phyloP scores from a whole-genome alignment of 2,329 filamentous ascomycete genomes.

The Alternaria angustiovoidea region DNA sequence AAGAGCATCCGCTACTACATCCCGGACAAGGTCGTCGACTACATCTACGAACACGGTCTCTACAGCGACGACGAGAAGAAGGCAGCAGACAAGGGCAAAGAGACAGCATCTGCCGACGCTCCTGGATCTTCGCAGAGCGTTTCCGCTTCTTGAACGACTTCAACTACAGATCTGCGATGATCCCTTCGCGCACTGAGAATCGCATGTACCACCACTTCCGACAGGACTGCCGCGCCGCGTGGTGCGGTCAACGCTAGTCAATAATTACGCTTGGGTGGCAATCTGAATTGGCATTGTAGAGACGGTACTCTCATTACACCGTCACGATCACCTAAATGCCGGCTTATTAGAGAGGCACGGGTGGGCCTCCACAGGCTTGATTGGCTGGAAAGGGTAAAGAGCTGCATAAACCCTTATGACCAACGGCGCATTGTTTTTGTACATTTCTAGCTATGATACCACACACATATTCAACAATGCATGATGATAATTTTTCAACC shows the following conservation, averaged over 20 bases:
- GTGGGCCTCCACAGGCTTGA: slow-evolving; percentile 32
- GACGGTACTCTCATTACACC: slow-evolving; percentile 13
- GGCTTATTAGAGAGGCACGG: slow-evolving; percentile 23
- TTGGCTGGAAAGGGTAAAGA: slow-evolving; percentile 9
- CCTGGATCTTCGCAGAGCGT: slow-evolving; percentile 34
- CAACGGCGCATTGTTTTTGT: slow-evolving; percentile 16
- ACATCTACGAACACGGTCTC: slow-evolving; percentile 52
- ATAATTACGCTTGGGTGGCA: slow-evolving; percentile 14
- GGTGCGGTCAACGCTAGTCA: neutral
- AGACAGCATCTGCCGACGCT: slow-evolving; percentile 31
- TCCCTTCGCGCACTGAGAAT: neutral
- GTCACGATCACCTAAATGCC: slow-evolving; percentile 6
- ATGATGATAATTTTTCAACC: slow-evolving; percentile 7
- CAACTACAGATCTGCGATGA: neutral
- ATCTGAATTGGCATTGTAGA: slow-evolving; percentile 12
- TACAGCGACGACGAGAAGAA: slow-evolving; percentile 51
- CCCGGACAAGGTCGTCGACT: slow-evolving; percentile 50
- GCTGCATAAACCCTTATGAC: neutral
- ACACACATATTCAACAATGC: slow-evolving; percentile 32
- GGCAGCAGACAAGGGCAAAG: slow-evolving; percentile 46
- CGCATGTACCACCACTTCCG: slow-evolving; percentile 22
- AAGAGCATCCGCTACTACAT: slow-evolving; percentile 55
- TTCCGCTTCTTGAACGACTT: slow-evolving; percentile 22
- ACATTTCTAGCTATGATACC: slow-evolving; percentile 40
- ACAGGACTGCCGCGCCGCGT: slow-evolving; percentile 27